Percentiles rank a stretch among this genome's conserved stretches.
Conservation (phyloP, 139 green algal species). For the Desmodesmus armatus region DNA sequence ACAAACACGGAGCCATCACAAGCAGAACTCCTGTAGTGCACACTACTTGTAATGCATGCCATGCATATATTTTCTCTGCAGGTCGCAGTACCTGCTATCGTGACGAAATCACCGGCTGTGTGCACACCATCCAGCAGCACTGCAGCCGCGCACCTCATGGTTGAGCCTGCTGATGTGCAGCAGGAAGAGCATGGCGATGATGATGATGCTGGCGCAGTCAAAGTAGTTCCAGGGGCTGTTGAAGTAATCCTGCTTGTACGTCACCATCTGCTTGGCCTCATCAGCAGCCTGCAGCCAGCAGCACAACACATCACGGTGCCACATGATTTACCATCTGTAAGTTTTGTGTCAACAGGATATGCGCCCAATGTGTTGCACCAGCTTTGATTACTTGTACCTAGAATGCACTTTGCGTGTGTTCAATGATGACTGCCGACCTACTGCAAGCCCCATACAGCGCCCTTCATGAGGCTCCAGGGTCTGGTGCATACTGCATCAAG, state of each 20-base stretch:
- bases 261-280: slow-evolving; percentile 47
- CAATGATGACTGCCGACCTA: too few species aligned
- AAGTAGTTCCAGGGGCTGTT: slow-evolving; percentile 49
- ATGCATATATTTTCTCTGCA: not conserved
- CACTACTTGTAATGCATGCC: not conserved
- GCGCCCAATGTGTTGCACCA: too few species aligned
- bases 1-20: not conserved
- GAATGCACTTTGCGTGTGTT: too few species aligned
- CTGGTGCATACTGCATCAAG: not conserved
- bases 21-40: not conserved
- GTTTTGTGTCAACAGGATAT: too few species aligned
- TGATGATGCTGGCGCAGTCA: slow-evolving; percentile 37
- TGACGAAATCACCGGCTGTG: too few species aligned
- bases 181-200: slow-evolving; percentile 44
- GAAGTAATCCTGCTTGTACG: slow-evolving; percentile 42
- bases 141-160: slow-evolving; percentile 12
- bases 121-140: not conserved
- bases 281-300: slow-evolving; percentile 46
- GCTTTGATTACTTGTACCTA: too few species aligned
- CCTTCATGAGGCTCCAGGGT: too few species aligned
- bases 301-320: too few species aligned
- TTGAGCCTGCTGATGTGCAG: slow-evolving; percentile 46
- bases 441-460: too few species aligned
- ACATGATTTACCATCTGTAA: too few species aligned
- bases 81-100: not conserved